Base-by-base conservation (phyloP, 495 filamentous ascomycete species). In the Friedmanniomyces simplex region DNA sequence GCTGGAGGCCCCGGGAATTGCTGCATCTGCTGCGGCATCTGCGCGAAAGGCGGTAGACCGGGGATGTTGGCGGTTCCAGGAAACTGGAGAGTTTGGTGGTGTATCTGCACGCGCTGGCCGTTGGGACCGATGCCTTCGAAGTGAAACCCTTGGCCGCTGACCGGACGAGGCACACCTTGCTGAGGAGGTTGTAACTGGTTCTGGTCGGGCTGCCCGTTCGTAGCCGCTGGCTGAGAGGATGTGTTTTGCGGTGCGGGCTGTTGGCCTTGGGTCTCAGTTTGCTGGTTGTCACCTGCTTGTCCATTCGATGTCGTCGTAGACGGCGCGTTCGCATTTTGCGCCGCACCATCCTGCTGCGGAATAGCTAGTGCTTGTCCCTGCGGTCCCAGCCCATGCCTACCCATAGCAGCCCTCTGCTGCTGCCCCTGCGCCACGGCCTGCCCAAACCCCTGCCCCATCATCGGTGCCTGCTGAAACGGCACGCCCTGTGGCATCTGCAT, bases 401-500 rank as follows among this genome's bases (percentile, higher is more conserved):
- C 63, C 51, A 57, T 45, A 11, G 59, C 59, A 7, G 59, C 61
- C 24, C 64, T 58, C 56, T 58, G 61, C 47, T 65, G 66, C 43
- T 65, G 62, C 0, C 53, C 53, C 18, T 53, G 64, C 22, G 18
- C 43, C 25, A 52, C 20, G 13, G 36, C 55, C 47, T 57, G 59
- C 20, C 21, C 46, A 34, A 60, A 61, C 7, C 5, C 21, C 3
- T 52, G 57, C 20, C 32, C 50, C 50, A 52, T 52, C 51, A 54
- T 54, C 14, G 16, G 34, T 13, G 6, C 32, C 6, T 41, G 51
- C 51, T n/a, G 50, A 12, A 11, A 26, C n/a, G 51, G 53, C 53
- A 47, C 32, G 7, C 26, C 37, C 24, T 10, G 53, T 21, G 32
- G 25, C 20, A 47, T 22, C 11, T 45, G 53, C 37, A 55, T 30